Evolutionary conservation across 2,329 filamentous ascomycete species (phyloP).

Genomic region (Penicillium concentricum): DNA sequence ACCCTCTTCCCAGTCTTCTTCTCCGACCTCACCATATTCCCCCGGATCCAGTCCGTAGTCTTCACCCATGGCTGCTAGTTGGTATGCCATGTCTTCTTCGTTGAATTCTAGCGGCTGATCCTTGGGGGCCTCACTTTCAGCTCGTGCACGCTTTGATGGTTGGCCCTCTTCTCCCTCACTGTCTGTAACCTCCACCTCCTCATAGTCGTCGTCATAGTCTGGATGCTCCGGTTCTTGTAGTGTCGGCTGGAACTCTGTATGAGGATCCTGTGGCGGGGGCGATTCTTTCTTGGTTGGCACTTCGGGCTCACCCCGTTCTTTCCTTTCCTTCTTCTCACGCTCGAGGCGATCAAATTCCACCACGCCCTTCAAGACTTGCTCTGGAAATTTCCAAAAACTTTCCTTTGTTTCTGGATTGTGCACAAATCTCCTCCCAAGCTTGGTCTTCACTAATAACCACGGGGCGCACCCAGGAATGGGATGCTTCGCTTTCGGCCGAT

Average conservation of each 20-base stretch:
- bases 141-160: constrained; percentile 53
- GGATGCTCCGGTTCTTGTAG: constrained; percentile 42
- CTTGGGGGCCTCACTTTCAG: constrained; percentile 50
- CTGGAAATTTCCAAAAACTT: constrained; percentile 93
- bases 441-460: constrained; percentile 93
- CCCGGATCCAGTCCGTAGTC: constrained; percentile 77
- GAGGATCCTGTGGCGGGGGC: constrained; percentile 11
- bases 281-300: constrained; percentile 18
- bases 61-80: constrained; percentile 83
- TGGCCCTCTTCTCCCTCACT: constrained; percentile 52
- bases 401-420: constrained; percentile 83
- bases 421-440: constrained; percentile 82
- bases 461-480: constrained; percentile 77
- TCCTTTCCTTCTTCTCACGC: constrained; percentile 65
- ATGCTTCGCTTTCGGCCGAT: constrained; percentile 78
- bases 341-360: constrained; percentile 69
- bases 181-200: constrained; percentile 72
- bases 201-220: constrained; percentile 68
- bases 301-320: constrained; percentile 33
- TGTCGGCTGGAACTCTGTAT: constrained; percentile 23
- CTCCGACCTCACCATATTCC: constrained; percentile 66
- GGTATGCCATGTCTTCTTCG: constrained; percentile 91
- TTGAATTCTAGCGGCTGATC: constrained; percentile 71
- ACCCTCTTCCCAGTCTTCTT: constrained; percentile 64
- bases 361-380: constrained; percentile 75